These are phyloP conservation scores for Stagonosporopsis rhizophila DNA, from an alignment of 2,329 filamentous ascomycete genomes.

Conservation along the genomic window DNA sequence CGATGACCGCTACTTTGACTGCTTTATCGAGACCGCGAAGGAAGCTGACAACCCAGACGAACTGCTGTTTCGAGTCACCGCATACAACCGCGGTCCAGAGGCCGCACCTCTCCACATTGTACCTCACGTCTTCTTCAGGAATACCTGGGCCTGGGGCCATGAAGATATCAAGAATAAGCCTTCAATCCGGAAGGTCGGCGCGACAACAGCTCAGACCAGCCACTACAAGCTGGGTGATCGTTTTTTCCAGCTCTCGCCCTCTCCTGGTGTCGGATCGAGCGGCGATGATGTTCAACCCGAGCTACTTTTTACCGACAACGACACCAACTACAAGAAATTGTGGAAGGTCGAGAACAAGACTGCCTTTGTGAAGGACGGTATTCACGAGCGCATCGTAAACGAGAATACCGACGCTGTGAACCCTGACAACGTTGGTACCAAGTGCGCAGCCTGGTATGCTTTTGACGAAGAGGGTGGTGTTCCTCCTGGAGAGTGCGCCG, in stretches of 20 bases:
- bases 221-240: slow-evolving; percentile 83
- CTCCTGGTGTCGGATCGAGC: slow-evolving; percentile 79
- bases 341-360: slow-evolving; percentile 78
- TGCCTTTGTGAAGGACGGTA: slow-evolving; percentile 92
- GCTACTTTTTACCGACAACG: slow-evolving; percentile 93
- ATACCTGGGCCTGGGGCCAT: slow-evolving; percentile 95
- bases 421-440: slow-evolving; percentile 80
- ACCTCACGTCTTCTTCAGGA: slow-evolving; percentile 95
- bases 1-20: slow-evolving; percentile 93
- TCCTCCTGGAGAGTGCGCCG: slow-evolving; percentile 87
- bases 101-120: slow-evolving; percentile 91
- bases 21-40: slow-evolving; percentile 95
- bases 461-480: slow-evolving; percentile 92
- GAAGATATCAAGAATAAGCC: slow-evolving; percentile 80
- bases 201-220: slow-evolving; percentile 75
- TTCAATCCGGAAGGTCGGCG: slow-evolving; percentile 70
- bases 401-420: slow-evolving; percentile 83
- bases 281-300: slow-evolving; percentile 85
- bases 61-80: slow-evolving; percentile 90
- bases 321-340: slow-evolving; percentile 82
- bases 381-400: slow-evolving; percentile 86
- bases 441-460: slow-evolving; percentile 87
- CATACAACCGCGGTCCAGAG: slow-evolving; percentile 93
- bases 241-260: slow-evolving; percentile 85
- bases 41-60: slow-evolving; percentile 91